These are phyloP conservation scores for Mucor irregularis DNA, from an alignment of 371 early-diverging fungal species.

Conservation along the genomic window DNA sequence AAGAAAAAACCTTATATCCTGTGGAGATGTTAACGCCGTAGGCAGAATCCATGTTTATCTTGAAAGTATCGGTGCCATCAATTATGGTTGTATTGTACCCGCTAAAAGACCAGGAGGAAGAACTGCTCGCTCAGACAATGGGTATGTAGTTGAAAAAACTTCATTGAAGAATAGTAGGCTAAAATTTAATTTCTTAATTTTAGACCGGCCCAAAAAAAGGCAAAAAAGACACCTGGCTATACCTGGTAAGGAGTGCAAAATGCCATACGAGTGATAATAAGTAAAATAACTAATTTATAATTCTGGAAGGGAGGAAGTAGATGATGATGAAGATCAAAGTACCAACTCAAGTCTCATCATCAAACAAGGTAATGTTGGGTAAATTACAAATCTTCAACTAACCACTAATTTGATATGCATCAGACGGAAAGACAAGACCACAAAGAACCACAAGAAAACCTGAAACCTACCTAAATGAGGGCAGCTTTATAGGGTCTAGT, in stretches of 20 bases:
- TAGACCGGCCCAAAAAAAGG: conserved; percentile 3
- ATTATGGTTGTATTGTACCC: conserved; percentile 43
- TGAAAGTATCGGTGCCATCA: conserved; percentile 78
- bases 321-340: neutral
- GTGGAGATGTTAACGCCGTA: conserved; percentile 91
- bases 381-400: no score
- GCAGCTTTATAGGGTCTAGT: conserved; percentile 26
- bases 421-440: conserved; percentile 25
- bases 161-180: no score
- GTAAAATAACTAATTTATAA: neutral
- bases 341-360: neutral
- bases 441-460: conserved; percentile 31
- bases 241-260: conserved; percentile 7
- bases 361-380: conserved; percentile 2
- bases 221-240: conserved; percentile 17
- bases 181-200: neutral
- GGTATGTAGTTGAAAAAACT: conserved; percentile 2
- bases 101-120: conserved; percentile 1
- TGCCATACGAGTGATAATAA: neutral
- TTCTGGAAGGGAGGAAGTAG: conserved; percentile 11
- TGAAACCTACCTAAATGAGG: conserved; percentile 28
- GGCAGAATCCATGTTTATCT: conserved; percentile 83
- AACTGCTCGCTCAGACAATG: conserved; percentile 16
- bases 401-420: neutral
- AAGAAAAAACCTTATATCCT: conserved; percentile 40